Evolutionary conservation across 1,284 basidiomycete species (phyloP).

Genomic region (Naganishia sp.): DNA sequence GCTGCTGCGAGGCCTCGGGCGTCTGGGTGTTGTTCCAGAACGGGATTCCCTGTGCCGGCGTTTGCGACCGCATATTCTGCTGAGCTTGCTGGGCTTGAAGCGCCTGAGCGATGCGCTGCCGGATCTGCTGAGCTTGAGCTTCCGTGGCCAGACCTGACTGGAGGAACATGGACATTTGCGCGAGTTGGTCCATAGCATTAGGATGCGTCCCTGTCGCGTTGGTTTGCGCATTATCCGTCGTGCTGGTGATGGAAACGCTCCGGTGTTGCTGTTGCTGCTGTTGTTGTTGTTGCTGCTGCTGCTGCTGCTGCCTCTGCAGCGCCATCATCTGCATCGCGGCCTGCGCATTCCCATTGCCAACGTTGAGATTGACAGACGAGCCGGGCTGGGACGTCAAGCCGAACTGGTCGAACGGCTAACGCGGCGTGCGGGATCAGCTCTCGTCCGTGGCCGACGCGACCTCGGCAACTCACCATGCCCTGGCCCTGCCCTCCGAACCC

Average conservation of each 20-base stretch:
- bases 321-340: neutral
- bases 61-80: neutral
- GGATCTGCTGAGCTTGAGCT: constrained; percentile 8
- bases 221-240: constrained; percentile 12
- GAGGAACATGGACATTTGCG: constrained; percentile 15
- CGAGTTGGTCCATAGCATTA: neutral
- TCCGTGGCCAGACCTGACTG: constrained; percentile 2
- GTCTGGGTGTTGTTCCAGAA: neutral
- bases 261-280: constrained; percentile 23
- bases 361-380: neutral
- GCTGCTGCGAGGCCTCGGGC: neutral
- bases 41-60: neutral
- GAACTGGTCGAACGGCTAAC: constrained; percentile 1
- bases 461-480: neutral
- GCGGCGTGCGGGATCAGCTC: neutral
- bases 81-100: constrained; percentile 13
- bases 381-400: neutral
- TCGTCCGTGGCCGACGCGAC: neutral
- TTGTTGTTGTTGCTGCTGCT: constrained; percentile 10
- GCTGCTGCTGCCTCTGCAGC: constrained; percentile 8
- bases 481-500: neutral
- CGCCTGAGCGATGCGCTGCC: constrained; percentile 19
- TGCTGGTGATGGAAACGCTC: constrained; percentile 11
- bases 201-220: neutral
- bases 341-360: neutral